phyloP scores from a whole-genome alignment of 129 eudicot genomes.

The Pittosporum tobira region DNA sequence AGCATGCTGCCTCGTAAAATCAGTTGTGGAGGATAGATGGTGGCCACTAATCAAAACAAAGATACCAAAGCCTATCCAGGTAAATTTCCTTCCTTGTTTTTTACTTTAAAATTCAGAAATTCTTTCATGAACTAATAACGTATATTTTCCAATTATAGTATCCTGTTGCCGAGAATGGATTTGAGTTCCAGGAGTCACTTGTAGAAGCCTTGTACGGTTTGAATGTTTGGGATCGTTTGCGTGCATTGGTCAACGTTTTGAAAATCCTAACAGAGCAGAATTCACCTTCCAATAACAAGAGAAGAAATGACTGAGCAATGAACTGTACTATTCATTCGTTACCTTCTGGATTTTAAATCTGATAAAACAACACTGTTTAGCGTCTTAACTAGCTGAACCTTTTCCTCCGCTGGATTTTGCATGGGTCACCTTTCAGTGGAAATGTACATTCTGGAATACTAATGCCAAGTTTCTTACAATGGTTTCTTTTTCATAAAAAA shows the following conservation, averaged over 20 bases:
- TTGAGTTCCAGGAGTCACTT: conserved; percentile 77
- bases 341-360: not conserved
- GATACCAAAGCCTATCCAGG: conserved; percentile 98
- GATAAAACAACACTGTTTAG: not conserved
- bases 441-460: not conserved
- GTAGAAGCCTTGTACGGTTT: conserved; percentile 77
- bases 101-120: not conserved
- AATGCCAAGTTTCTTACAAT: too few species aligned
- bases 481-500: too few species aligned
- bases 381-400: not conserved
- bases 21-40: conserved; percentile 92
- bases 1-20: conserved; percentile 89
- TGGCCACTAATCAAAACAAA: conserved; percentile 92
- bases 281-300: conserved; percentile 25
- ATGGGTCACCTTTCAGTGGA: not conserved
- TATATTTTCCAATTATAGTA: conserved; percentile 36
- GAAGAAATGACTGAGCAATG: conserved; percentile 36
- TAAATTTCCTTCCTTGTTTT: conserved; percentile 8
- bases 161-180: conserved; percentile 78
- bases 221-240: conserved; percentile 79
- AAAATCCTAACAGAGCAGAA: conserved; percentile 66
- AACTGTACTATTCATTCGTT: not conserved
- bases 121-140: not conserved
- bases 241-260: conserved; percentile 71
- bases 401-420: not conserved